phyloP scores from a whole-genome alignment of 805 yeast species.

The Lachancea cidri region DNA sequence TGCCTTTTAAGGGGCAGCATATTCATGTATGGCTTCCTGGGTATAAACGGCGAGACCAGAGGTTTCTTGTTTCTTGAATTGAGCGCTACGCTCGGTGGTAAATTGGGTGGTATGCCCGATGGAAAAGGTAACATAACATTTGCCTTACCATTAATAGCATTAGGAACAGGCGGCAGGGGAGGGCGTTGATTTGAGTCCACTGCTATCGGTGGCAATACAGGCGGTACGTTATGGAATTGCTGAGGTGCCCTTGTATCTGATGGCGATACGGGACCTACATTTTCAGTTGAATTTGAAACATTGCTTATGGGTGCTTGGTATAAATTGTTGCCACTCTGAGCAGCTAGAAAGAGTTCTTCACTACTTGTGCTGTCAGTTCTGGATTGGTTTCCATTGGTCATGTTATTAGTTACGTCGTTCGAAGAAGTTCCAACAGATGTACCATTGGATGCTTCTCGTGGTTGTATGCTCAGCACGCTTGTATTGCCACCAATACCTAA shows the following conservation, averaged over 20 bases:
- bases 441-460: no score
- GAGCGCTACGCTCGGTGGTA: not conserved
- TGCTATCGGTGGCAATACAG: no score
- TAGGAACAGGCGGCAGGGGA: slow-evolving; percentile 10
- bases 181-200: slow-evolving; percentile 9
- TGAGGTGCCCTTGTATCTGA: no score
- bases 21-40: slow-evolving; percentile 25
- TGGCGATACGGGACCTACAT: no score
- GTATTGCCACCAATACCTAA: slow-evolving; percentile 4
- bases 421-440: no score
- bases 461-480: no score
- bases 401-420: not conserved
- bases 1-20: slow-evolving; percentile 28
- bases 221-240: no score
- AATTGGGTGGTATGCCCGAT: slow-evolving; percentile 9
- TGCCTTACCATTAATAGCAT: not conserved
- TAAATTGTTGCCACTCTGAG: not conserved
- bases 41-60: slow-evolving; percentile 30
- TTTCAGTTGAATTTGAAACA: no score
- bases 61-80: slow-evolving; percentile 17
- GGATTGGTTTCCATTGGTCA: not conserved
- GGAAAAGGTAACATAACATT: not conserved
- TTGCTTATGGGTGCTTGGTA: not conserved
- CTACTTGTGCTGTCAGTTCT: slow-evolving; percentile 8
- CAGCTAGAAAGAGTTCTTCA: slow-evolving; percentile 3